Evolutionary conservation across 352 stramenopile species (phyloP).

Genomic region (Phytophthora aleatoria): DNA sequence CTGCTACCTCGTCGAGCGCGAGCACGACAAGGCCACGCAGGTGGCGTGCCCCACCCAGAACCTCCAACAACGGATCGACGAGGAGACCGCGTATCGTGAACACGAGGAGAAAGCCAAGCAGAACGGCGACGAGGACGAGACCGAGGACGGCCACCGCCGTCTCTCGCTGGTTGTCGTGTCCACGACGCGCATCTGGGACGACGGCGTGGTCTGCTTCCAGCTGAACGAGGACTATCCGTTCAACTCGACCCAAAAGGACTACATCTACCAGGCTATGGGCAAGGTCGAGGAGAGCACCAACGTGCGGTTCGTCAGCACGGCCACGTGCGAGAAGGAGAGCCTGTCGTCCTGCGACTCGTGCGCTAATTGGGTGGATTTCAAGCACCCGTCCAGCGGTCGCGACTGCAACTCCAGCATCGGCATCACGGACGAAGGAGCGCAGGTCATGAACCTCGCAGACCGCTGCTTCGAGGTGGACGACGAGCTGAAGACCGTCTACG

Average conservation of each 20-base stretch:
- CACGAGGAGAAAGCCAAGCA: constrained; percentile 19
- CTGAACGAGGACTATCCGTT: constrained; percentile 73
- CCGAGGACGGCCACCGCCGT: constrained; percentile 40
- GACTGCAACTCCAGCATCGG: constrained; percentile 85
- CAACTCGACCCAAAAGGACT: constrained; percentile 50
- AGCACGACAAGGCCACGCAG: constrained; percentile 63
- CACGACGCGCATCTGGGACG: constrained; percentile 63
- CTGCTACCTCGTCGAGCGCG: constrained; percentile 69
- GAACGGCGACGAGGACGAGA: constrained; percentile 15
- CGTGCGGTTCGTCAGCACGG: constrained; percentile 68
- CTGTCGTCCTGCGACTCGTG: constrained; percentile 68
- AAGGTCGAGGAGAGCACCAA: constrained; percentile 72
- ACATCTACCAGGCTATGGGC: constrained; percentile 72
- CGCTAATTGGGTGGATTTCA: constrained; percentile 77
- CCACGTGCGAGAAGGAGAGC: constrained; percentile 51
- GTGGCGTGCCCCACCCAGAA: constrained; percentile 57
- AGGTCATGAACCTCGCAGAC: constrained; percentile 78
- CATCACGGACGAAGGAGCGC: constrained; percentile 60
- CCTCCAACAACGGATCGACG: constrained; percentile 45
- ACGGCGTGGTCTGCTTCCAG: constrained; percentile 77
- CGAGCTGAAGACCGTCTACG: constrained; percentile 72
- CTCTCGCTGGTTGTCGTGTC: constrained; percentile 74
- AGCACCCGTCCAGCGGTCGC: constrained; percentile 65
- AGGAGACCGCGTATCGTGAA: constrained; percentile 37
- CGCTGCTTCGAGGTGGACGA: constrained; percentile 81